phyloP scores from a whole-genome alignment of 225 moss, liverwort and hornwort species.

The Pseudoscleropodium purum region DNA sequence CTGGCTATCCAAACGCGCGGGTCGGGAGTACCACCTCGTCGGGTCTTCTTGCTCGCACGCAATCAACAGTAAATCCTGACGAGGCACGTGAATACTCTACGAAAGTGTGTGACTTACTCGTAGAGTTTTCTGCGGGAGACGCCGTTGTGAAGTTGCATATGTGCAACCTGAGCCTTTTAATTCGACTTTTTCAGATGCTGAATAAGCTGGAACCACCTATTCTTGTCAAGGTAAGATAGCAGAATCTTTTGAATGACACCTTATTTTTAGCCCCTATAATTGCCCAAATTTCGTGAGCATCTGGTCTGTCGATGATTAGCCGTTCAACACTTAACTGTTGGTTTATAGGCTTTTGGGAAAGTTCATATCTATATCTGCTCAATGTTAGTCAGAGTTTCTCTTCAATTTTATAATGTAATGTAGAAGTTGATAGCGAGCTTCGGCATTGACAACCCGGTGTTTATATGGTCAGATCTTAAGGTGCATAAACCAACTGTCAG shows the following conservation, averaged over 20 bases:
- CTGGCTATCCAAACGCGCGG: slow-evolving; percentile 55
- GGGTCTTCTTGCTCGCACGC: slow-evolving; percentile 52
- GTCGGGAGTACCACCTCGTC: slow-evolving; percentile 58
- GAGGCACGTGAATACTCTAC: slow-evolving; percentile 67
- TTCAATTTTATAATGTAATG: neutral
- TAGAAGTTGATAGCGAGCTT: neutral
- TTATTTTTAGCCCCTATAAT: neutral
- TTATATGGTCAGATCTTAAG: slow-evolving; percentile 56
- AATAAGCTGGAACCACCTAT: slow-evolving; percentile 77
- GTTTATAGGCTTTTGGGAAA: neutral
- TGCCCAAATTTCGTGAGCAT: neutral
- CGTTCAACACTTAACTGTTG: neutral
- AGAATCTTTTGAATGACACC: neutral
- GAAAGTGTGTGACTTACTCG: slow-evolving; percentile 72
- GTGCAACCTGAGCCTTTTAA: slow-evolving; percentile 73
- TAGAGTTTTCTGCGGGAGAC: slow-evolving; percentile 80
- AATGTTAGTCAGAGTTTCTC: neutral
- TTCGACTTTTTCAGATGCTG: slow-evolving; percentile 85
- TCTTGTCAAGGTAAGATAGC: slow-evolving; percentile 67
- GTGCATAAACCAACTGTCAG: slow-evolving; percentile 86
- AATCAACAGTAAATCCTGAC: slow-evolving; percentile 57
- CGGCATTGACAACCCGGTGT: neutral
- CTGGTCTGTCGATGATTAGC: neutral
- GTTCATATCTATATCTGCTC: neutral
- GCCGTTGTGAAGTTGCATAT: slow-evolving; percentile 71